Conservation (phyloP, 2,329 filamentous ascomycete species). For the Chaetomiaceae sp. region DNA sequence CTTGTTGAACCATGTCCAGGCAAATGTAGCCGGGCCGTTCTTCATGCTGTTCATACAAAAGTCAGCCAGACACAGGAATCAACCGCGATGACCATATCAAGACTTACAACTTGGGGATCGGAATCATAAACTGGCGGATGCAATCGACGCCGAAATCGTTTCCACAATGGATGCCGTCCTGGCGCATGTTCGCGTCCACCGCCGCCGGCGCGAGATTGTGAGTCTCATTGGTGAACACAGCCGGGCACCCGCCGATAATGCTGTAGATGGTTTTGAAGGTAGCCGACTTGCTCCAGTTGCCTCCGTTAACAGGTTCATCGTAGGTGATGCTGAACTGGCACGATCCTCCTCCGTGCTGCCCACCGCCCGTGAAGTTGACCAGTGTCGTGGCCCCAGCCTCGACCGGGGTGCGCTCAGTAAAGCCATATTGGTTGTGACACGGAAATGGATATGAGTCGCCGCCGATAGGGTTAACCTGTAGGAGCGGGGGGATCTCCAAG, state of each 20-base stretch:
- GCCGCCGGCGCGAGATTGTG: constrained; percentile 5
- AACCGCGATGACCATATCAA: no score
- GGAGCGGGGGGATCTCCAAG: constrained; percentile 12
- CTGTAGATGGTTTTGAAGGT: constrained; percentile 32
- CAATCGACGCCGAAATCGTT: constrained; percentile 25
- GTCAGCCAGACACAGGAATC: background rate
- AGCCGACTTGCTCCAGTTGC: constrained; percentile 20
- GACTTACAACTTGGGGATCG: constrained; percentile 27
- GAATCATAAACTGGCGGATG: constrained; percentile 27
- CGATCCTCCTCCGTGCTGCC: constrained; percentile 31
- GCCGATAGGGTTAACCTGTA: constrained; percentile 21
- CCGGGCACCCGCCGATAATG: constrained; percentile 33
- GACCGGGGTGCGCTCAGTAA: constrained; percentile 12
- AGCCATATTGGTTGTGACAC: constrained; percentile 19
- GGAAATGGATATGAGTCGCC: constrained; percentile 13
- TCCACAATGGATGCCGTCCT: constrained; percentile 22
- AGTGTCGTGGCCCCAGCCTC: constrained; percentile 17
- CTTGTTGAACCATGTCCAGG: constrained; percentile 60
- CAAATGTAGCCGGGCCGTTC: constrained; percentile 34
- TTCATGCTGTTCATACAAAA: constrained; percentile 10
- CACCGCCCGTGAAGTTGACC: constrained; percentile 30
- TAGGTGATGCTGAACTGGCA: constrained; percentile 33
- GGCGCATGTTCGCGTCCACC: constrained; percentile 15
- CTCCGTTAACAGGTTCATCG: constrained; percentile 15
- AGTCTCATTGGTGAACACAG: constrained; percentile 20